Conservation (phyloP, 768 basidiomycete genomes). For the Mycena sanguinolenta region DNA sequence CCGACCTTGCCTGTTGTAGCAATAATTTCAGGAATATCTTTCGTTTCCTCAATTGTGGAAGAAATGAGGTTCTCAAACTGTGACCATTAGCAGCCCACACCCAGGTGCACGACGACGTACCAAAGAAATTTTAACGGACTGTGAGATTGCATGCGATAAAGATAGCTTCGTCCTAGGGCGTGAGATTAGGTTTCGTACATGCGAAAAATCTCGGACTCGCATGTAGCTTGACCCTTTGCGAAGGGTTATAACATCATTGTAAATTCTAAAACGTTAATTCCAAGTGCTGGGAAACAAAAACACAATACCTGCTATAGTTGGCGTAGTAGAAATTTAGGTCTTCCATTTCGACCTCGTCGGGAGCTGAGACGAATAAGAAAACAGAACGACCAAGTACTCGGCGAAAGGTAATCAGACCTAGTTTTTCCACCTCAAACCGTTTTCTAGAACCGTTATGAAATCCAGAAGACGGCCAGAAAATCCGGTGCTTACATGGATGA, state of each 20-base stretch:
- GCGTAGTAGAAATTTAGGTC: conserved; percentile 98
- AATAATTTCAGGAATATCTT: conserved; percentile 93
- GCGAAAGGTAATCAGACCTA: conserved; percentile 61
- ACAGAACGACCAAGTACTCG: conserved; percentile 14
- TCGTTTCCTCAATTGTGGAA: conserved; percentile 94
- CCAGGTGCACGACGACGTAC: conserved; percentile 51
- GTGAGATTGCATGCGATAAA: conserved; percentile 93
- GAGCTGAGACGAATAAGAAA: conserved; percentile 57
- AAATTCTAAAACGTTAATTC: conserved; percentile 69
- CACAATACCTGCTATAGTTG: conserved; percentile 87
- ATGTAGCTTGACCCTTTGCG: conserved; percentile 96
- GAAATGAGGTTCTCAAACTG: conserved; percentile 95
- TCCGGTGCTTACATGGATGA: conserved; percentile 81
- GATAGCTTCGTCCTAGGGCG: conserved; percentile 90
- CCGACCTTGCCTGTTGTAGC: conserved; percentile 96
- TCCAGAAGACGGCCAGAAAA: conserved; percentile 19
- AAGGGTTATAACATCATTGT: conserved; percentile 97
- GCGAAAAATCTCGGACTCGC: conserved; percentile 59
- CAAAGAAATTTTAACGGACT: conserved; percentile 97
- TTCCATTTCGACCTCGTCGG: conserved; percentile 96
- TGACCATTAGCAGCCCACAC: neutral
- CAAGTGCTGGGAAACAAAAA: conserved; percentile 18
- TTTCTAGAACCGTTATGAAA: conserved; percentile 64
- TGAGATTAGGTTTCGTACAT: neutral
- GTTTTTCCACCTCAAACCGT: conserved; percentile 92